phyloP scores from a whole-genome alignment of 345 rosid genomes.

The Eucalyptus pauciflora region DNA sequence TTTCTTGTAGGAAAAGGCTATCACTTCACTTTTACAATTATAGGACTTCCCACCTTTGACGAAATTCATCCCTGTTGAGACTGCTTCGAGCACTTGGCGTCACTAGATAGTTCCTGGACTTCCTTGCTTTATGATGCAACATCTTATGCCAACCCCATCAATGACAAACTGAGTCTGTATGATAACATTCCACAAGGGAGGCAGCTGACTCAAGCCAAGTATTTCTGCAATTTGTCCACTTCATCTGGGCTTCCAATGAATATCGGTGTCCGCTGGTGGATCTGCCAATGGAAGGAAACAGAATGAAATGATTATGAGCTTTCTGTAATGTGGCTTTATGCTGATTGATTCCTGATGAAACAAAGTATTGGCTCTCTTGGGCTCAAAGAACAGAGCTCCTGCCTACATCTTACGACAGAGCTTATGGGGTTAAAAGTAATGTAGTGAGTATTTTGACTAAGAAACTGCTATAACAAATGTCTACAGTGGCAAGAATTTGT shows the following conservation, averaged over 20 bases:
- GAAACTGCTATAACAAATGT: neutral
- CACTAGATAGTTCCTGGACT: neutral
- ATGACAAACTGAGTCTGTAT: neutral
- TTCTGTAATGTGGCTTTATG: neutral
- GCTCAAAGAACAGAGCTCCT: neutral
- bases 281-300: neutral
- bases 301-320: neutral
- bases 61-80: neutral
- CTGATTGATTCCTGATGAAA: neutral
- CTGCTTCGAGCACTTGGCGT: neutral
- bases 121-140: neutral
- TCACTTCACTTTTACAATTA: neutral
- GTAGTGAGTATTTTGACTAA: neutral
- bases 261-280: conserved; percentile 28
- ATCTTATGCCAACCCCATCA: neutral
- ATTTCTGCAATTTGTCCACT: conserved; percentile 16
- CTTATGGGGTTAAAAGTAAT: neutral
- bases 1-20: neutral
- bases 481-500: neutral
- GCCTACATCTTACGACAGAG: neutral
- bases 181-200: neutral
- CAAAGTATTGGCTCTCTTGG: neutral
- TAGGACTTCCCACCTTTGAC: neutral
- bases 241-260: conserved; percentile 25
- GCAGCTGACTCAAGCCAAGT: conserved; percentile 8